phyloP scores from a whole-genome alignment of 768 basidiomycete genomes.

The Trichaptum fuscoviolaceum region DNA sequence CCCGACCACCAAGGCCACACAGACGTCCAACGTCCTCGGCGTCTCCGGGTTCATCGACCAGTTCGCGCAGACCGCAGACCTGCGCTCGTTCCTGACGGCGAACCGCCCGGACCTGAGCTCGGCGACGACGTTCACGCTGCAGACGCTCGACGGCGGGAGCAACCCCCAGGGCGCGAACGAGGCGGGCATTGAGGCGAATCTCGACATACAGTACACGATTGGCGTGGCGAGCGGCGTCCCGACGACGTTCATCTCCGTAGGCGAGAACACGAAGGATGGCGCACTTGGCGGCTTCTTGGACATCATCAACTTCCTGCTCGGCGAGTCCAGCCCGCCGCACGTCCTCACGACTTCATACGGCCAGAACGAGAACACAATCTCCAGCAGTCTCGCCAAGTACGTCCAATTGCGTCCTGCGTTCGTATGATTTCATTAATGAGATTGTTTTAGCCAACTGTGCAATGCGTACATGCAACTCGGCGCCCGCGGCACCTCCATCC shows the following conservation, averaged over 20 bases:
- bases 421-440: neutral
- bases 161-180: conserved; percentile 25
- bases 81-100: conserved; percentile 20
- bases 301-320: conserved; percentile 21
- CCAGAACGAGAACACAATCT: conserved; percentile 22
- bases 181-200: conserved; percentile 32
- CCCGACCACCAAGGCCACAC: conserved; percentile 25
- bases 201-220: conserved; percentile 33
- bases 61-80: conserved; percentile 21
- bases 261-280: conserved; percentile 25
- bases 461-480: conserved; percentile 32
- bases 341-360: conserved; percentile 31
- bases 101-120: conserved; percentile 28
- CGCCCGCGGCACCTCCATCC: conserved; percentile 29
- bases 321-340: conserved; percentile 13
- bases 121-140: conserved; percentile 28
- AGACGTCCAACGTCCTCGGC: conserved; percentile 23
- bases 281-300: conserved; percentile 28
- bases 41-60: conserved; percentile 31
- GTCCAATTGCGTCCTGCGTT: conserved; percentile 8
- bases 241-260: conserved; percentile 29
- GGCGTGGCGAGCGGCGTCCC: conserved; percentile 32
- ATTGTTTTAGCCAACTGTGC: conserved; percentile 23
- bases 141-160: conserved; percentile 31
- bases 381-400: conserved; percentile 21